Evolutionary conservation across 805 yeast species (phyloP).

Genomic region (Millerozyma acaciae): DNA sequence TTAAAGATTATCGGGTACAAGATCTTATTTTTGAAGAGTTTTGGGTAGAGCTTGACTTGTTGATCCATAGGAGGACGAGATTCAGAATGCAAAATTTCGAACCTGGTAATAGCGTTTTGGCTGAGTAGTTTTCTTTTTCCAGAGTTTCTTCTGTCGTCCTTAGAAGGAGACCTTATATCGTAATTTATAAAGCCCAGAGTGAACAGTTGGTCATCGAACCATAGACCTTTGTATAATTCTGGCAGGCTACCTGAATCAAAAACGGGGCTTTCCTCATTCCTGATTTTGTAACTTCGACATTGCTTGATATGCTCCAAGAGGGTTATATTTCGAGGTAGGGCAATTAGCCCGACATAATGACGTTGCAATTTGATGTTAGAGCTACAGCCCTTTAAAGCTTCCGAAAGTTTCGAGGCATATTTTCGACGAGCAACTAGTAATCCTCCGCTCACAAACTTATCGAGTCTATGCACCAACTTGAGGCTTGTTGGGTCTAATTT

Average conservation of each 20-base stretch:
- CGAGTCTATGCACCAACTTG: conserved; percentile 18
- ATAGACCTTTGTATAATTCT: conserved; percentile 6
- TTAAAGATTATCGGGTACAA: conserved; percentile 17
- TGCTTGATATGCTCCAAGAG: too few relatives aligned
- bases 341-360: conserved; percentile 17
- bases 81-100: conserved; percentile 13
- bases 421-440: conserved; percentile 15
- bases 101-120: conserved; percentile 14
- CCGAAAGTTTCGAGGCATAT: conserved; percentile 1
- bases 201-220: conserved; percentile 6
- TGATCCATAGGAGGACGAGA: conserved; percentile 5
- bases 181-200: conserved; percentile 11
- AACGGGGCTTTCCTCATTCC: neutral
- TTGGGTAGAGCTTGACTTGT: conserved; percentile 10
- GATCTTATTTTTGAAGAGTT: conserved; percentile 9
- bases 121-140: conserved; percentile 1
- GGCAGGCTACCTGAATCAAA: neutral
- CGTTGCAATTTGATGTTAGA: conserved; percentile 6
- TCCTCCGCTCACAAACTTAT: conserved; percentile 23
- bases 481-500: conserved; percentile 9
- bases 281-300: too few relatives aligned
- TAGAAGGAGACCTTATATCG: conserved; percentile 10
- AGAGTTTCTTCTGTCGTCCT: conserved; percentile 6
- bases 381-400: conserved; percentile 7
- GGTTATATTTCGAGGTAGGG: too few relatives aligned